These are phyloP conservation scores for Phytophthora kernoviae DNA, from an alignment of 352 stramenopile species.

Conservation along the genomic window DNA sequence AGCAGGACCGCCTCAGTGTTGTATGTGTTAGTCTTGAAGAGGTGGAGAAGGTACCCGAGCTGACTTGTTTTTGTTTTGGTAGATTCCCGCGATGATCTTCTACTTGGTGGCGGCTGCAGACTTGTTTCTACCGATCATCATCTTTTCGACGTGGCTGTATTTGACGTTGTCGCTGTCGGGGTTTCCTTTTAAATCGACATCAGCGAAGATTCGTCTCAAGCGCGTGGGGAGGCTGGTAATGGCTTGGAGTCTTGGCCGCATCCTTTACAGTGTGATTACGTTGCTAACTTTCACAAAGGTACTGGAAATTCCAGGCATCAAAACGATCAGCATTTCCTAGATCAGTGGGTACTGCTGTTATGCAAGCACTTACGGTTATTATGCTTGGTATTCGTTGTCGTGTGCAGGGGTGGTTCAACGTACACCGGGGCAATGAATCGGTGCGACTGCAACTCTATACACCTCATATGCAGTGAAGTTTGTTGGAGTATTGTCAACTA, in stretches of 20 bases:
- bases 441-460: constrained; percentile 29
- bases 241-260: constrained; percentile 84
- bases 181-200: constrained; percentile 84
- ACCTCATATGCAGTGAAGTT: no score
- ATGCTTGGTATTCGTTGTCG: constrained; percentile 5
- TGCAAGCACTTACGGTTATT: not conserved
- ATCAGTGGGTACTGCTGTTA: no score
- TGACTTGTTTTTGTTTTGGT: constrained; percentile 1
- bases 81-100: constrained; percentile 84
- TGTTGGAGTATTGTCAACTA: not conserved
- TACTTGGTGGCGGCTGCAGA: constrained; percentile 86
- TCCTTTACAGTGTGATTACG: constrained; percentile 89
- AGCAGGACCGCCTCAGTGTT: constrained; percentile 70
- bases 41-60: not conserved
- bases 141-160: constrained; percentile 90
- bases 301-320: not conserved
- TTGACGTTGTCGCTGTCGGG: constrained; percentile 87
- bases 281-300: constrained; percentile 88
- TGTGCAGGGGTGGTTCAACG: constrained; percentile 83
- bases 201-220: constrained; percentile 57
- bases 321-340: no score
- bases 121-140: constrained; percentile 88
- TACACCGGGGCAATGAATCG: constrained; percentile 66
- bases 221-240: constrained; percentile 70
- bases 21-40: constrained; percentile 33